A percentile compares a stretch with the other conserved stretches of the same genome.
Evolutionary conservation across 1,139 yeast genomes (phyloP).

Genomic region (Blastobotrys buckinghamii): DNA sequence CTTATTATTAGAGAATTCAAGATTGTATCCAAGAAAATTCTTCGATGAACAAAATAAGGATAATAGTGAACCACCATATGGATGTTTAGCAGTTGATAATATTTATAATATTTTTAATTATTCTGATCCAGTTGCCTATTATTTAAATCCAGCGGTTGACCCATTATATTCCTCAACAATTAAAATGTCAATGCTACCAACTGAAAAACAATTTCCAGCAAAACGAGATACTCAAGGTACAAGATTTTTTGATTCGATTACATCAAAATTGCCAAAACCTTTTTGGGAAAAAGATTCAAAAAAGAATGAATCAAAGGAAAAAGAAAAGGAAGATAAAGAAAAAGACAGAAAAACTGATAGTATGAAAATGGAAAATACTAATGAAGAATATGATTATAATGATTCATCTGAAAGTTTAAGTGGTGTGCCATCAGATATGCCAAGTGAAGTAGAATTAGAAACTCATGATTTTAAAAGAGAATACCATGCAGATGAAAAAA

Average conservation of each 20-base stretch:
- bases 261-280: constrained; percentile 20
- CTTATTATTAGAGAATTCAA: constrained; percentile 28
- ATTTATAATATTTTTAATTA: constrained; percentile 37
- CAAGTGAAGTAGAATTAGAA: constrained; percentile 27
- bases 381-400: background rate
- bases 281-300: constrained; percentile 2
- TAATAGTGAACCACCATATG: constrained; percentile 26
- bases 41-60: constrained; percentile 16
- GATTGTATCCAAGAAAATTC: constrained; percentile 26
- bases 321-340: background rate
- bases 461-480: constrained; percentile 27
- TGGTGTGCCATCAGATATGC: constrained; percentile 7
- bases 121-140: constrained; percentile 38
- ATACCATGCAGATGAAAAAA: constrained; percentile 25
- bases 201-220: constrained; percentile 22
- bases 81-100: constrained; percentile 37
- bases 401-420: background rate
- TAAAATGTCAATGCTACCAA: constrained; percentile 28
- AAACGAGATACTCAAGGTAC: constrained; percentile 12
- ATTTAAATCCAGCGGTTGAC: constrained; percentile 37
- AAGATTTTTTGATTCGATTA: constrained; percentile 21
- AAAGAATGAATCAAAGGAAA: background rate
- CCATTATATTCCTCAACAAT: constrained; percentile 25
- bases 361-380: background rate
- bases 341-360: background rate